Evolutionary conservation across 495 filamentous ascomycete species (phyloP), one percentile per base, ranked within the genome.

Genomic region (Lichenothelia convexa): DNA sequence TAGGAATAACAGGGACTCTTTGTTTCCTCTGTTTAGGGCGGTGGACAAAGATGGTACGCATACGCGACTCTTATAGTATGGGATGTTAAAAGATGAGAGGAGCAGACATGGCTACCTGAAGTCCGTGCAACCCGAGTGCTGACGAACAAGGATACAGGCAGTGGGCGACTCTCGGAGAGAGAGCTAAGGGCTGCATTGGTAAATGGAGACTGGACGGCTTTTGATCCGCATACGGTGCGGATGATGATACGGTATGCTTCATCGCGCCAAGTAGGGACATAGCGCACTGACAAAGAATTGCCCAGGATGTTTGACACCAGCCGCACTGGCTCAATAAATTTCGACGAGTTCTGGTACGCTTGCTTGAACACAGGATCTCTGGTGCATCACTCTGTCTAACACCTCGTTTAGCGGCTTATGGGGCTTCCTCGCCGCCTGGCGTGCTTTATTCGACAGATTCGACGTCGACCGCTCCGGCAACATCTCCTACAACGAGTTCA

Each of bases 231-330:
- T 45, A 97, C 89, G 2, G 83, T 97, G 39, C 77, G 78, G 42
- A 91, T 93, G 83, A 95, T 97, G 89, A 93, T 95, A 39, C 48
- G n/a, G n/a, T n/a, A n/a, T n/a, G n/a, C n/a, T n/a, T n/a, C n/a
- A n/a, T n/a, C n/a, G n/a, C n/a, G n/a, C n/a, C n/a, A n/a, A n/a
- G n/a, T n/a, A n/a, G n/a, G n/a, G n/a, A n/a, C n/a, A n/a, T n/a
- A n/a, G n/a, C n/a, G n/a, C n/a, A n/a, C n/a, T n/a, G n/a, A n/a
- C n/a, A n/a, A n/a, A n/a, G n/a, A n/a, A n/a, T n/a, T n/a, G n/a
- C n/a, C n/a, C n/a, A n/a, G 77, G 51, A 95, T 95, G 89, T 97
- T 97, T 59, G 89, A 95, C 60, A 74, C 65, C 43, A 79, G 93
- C 60, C 76, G 80, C 39, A 78, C 70, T 38, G 85, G 87, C 32